Conservation (phyloP, 192 early-diverging fungal species). For the Paraglomus occultum region DNA sequence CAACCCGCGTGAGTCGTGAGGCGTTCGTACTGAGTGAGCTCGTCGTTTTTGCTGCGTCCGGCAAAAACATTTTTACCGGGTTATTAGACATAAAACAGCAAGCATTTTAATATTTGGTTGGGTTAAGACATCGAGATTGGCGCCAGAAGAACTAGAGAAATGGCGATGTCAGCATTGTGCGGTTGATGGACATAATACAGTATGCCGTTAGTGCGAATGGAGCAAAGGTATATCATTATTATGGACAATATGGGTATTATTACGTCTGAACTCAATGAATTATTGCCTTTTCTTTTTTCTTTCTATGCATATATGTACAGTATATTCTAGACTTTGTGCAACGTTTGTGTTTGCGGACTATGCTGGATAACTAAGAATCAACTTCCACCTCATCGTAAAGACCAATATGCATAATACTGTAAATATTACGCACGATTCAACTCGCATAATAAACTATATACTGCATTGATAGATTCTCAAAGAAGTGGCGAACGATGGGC, state of each 20-base stretch:
- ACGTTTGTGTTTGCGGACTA: constrained; percentile 42
- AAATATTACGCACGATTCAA: too few species aligned
- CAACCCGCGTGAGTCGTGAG: too few species aligned
- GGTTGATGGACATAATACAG: constrained; percentile 36
- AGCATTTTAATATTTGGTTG: too few species aligned
- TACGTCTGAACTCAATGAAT: neutral
- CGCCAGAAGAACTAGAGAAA: constrained; percentile 27
- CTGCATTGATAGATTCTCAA: too few species aligned
- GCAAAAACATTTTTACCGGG: constrained; percentile 13
- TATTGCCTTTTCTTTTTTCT: neutral
- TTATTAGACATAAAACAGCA: neutral
- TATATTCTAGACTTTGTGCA: constrained; percentile 36
- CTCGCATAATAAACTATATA: too few species aligned
- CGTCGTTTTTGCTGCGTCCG: too few species aligned
- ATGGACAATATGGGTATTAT: neutral
- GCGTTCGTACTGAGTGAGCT: too few species aligned
- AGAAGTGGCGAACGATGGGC: too few species aligned
- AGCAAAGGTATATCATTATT: constrained; percentile 28
- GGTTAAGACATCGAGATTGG: constrained; percentile 23
- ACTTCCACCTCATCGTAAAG: constrained; percentile 36
- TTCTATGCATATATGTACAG: neutral
- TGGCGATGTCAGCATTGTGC: constrained; percentile 45
- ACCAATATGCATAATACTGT: constrained; percentile 28
- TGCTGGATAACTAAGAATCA: constrained; percentile 34
- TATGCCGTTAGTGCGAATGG: constrained; percentile 37